phyloP scores from a whole-genome alignment of 495 filamentous ascomycete species.

The Neurospora pannonica region DNA sequence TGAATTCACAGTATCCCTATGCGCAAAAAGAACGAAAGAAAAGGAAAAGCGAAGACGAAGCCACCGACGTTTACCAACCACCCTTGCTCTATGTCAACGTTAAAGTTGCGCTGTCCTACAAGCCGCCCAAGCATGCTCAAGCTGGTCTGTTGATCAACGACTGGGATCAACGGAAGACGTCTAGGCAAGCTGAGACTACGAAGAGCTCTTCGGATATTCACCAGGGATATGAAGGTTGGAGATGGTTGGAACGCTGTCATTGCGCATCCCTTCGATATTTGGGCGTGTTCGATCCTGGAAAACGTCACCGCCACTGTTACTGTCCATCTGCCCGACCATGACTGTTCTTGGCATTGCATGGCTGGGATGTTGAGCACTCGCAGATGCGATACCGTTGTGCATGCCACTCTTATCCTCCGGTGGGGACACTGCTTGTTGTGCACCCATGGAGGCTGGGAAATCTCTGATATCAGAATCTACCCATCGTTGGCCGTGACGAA shows the following conservation, averaged over 20 bases:
- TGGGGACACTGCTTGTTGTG: not conserved
- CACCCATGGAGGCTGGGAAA: not conserved
- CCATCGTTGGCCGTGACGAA: not conserved
- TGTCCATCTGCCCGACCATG: not conserved
- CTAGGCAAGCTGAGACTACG: not conserved
- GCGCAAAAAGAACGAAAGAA: not conserved
- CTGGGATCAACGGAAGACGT: not conserved
- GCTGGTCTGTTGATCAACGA: not conserved
- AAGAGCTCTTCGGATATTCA: conserved; percentile 40
- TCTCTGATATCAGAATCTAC: not conserved
- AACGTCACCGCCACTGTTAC: not conserved
- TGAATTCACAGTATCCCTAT: not conserved
- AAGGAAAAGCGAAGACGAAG: not conserved
- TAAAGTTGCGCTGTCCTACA: not conserved
- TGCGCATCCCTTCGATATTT: conserved; percentile 6
- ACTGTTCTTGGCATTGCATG: not conserved
- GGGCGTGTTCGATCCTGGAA: conserved; percentile 4
- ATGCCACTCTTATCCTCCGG: not conserved
- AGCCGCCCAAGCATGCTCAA: not conserved
- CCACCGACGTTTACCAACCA: not conserved
- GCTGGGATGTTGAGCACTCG: not conserved
- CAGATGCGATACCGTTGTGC: not conserved
- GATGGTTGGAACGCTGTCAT: conserved; percentile 20
- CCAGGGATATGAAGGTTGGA: conserved; percentile 47
- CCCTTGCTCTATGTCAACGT: not conserved